phyloP scores from a whole-genome alignment of 192 early-diverging fungal genomes.

The Coemansia sp. region DNA sequence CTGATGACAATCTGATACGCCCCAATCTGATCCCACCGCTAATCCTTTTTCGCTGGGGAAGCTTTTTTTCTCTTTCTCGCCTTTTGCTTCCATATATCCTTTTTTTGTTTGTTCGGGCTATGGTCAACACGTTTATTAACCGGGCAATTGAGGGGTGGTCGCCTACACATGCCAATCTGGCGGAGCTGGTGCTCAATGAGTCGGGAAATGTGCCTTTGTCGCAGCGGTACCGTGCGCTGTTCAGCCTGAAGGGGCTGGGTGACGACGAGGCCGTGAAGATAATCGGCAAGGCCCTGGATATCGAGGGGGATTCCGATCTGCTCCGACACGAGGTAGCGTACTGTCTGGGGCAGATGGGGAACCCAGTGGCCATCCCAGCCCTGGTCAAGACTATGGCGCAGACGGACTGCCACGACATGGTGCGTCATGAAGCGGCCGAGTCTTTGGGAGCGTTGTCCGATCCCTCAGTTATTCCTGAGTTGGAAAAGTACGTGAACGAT shows the following conservation, averaged over 20 bases:
- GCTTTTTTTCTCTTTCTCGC: background rate
- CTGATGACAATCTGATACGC: no score
- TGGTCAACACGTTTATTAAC: slow-evolving; percentile 48
- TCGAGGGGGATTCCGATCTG: slow-evolving; percentile 76
- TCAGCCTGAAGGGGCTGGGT: slow-evolving; percentile 80
- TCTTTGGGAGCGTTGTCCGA: slow-evolving; percentile 90
- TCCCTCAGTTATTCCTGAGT: slow-evolving; percentile 55
- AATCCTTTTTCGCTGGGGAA: background rate
- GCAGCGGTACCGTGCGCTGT: slow-evolving; percentile 87
- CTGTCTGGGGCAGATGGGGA: slow-evolving; percentile 92
- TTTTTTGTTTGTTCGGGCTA: slow-evolving; percentile 4
- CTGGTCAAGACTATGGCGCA: slow-evolving; percentile 65
- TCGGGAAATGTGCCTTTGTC: slow-evolving; percentile 62
- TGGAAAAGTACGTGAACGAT: slow-evolving; percentile 75
- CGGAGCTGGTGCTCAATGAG: slow-evolving; percentile 56
- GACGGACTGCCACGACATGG: slow-evolving; percentile 80
- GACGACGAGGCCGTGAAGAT: slow-evolving; percentile 71
- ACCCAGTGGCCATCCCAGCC: slow-evolving; percentile 64
- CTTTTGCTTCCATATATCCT: background rate
- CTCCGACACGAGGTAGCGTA: slow-evolving; percentile 96
- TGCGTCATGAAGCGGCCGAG: slow-evolving; percentile 96
- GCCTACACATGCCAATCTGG: slow-evolving; percentile 58
- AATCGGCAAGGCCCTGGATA: slow-evolving; percentile 66
- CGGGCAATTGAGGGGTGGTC: slow-evolving; percentile 30
- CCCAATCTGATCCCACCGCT: background rate